Evolutionary conservation across 2,329 filamentous ascomycete genomes (phyloP), one percentile per base, ranked within the genome.

Genomic region (Colletotrichum theobromicola): DNA sequence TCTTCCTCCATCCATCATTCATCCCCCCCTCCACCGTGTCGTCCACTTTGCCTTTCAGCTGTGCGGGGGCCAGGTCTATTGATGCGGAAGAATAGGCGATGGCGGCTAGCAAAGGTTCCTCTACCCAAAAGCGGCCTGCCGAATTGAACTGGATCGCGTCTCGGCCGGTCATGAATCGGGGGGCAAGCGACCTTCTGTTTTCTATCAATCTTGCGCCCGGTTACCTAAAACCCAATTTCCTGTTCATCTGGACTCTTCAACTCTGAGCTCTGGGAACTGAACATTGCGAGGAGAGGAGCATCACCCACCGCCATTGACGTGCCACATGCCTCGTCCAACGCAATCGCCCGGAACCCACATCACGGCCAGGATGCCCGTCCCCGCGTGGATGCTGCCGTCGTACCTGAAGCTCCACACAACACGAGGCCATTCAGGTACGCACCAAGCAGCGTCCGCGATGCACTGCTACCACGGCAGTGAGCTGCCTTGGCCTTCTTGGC

Each of bases 331-430:
- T 37, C 26, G 24, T 50, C 35, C 70, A 35, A 65, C 70, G 66
- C 70, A 46, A 73, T 65, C 66, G 50, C 50, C 10, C 28, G 66
- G 66, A 70, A 98, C 96, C 1, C 94, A 98, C 82, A 96, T 80
- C 89, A 90, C 77, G 95, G 92, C 81, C 91, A 94, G 76, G 94
- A 97, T 85, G 92, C 93, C 77, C 90, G 94, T 77, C 90, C 93
- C 53, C 92, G 91, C 75, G 94, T 98, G 65, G 91, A 95, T 80
- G 95, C 57, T 66, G 67, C 67, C 62, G 67, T 72, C 13, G 67
- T 62, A 57, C 55, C 61, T 24, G 21, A 30, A 35, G 71, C 53
- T 72, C 72, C 72, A 72, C 68, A 63, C n/a, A 42, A 67, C 62
- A 67, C 72, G 55, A 72, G 62, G 28, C 21, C 37, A 62, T 62